Percentiles rank a stretch among this genome's conserved stretches.
These are phyloP conservation scores for Candida anglica DNA, from an alignment of 805 yeast species.

Conservation along the genomic window DNA sequence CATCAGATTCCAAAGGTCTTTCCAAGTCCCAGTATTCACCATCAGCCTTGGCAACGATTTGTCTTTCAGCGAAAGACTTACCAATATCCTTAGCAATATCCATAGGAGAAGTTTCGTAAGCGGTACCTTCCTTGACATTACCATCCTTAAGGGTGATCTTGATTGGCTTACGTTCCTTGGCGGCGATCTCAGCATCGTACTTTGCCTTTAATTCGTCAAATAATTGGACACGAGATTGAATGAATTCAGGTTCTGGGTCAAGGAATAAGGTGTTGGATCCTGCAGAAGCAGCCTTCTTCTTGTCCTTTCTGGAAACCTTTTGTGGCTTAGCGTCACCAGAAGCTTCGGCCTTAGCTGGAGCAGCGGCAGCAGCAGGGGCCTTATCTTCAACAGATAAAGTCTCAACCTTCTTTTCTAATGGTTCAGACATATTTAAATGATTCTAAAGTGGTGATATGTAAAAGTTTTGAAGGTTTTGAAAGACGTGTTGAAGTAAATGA, in stretches of 20 bases:
- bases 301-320: conserved; percentile 18
- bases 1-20: conserved; percentile 80
- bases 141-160: conserved; percentile 87
- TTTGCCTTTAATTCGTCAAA: conserved; percentile 78
- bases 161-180: conserved; percentile 56
- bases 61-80: conserved; percentile 82
- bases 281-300: conserved; percentile 41
- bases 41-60: conserved; percentile 86
- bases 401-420: conserved; percentile 45
- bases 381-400: conserved; percentile 32
- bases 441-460: too few relatives aligned
- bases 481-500: too few relatives aligned
- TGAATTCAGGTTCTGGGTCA: conserved; percentile 80
- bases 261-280: conserved; percentile 35
- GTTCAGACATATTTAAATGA: conserved; percentile 13
- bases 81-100: conserved; percentile 81
- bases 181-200: conserved; percentile 68
- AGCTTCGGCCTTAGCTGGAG: conserved; percentile 2
- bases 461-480: too few relatives aligned
- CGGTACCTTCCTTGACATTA: conserved; percentile 62
- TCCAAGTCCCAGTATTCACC: conserved; percentile 93
- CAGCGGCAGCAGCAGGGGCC: conserved; percentile 5
- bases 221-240: conserved; percentile 71
- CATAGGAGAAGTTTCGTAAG: conserved; percentile 90
- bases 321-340: conserved; percentile 7